phyloP scores from a whole-genome alignment of 2,329 filamentous ascomycete genomes.

The Fusarium sp. region DNA sequence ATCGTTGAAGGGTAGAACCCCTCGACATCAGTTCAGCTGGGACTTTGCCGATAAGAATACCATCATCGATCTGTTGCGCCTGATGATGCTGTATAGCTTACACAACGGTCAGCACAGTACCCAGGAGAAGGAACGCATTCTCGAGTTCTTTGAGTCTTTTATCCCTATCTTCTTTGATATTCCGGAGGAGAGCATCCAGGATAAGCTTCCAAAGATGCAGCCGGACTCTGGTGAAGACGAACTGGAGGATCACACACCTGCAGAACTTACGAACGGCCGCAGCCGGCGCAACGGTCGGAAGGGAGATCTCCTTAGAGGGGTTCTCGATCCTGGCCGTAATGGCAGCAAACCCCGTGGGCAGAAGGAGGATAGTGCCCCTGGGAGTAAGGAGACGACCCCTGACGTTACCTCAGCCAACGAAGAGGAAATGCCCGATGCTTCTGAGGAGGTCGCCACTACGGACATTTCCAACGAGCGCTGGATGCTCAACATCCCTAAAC shows the following conservation, averaged over 20 bases:
- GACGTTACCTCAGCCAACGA: slow-evolving; percentile 83
- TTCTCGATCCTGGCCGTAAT: slow-evolving; percentile 82
- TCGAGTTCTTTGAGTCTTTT: slow-evolving; percentile 82
- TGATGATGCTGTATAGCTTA: slow-evolving; percentile 74
- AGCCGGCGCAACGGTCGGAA: slow-evolving; percentile 80
- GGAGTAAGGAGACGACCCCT: slow-evolving; percentile 89
- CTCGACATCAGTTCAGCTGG: slow-evolving; percentile 81
- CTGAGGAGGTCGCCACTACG: slow-evolving; percentile 68
- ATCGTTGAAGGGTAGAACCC: slow-evolving; percentile 70
- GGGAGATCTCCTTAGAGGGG: slow-evolving; percentile 84
- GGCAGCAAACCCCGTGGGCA: slow-evolving; percentile 77
- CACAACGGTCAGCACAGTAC: slow-evolving; percentile 78
- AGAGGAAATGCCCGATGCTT: slow-evolving; percentile 76
- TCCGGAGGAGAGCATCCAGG: slow-evolving; percentile 75
- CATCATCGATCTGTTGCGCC: slow-evolving; percentile 70
- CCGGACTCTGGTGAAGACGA: slow-evolving; percentile 82
- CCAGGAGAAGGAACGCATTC: slow-evolving; percentile 79
- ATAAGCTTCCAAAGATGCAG: slow-evolving; percentile 76
- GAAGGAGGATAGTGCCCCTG: slow-evolving; percentile 84
- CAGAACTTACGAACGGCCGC: slow-evolving; percentile 77
- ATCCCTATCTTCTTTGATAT: slow-evolving; percentile 82
- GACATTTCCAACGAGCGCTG: slow-evolving; percentile 74
- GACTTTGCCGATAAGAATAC: slow-evolving; percentile 79
- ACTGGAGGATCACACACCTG: slow-evolving; percentile 76
- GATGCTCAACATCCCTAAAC: slow-evolving; percentile 72